phyloP scores from a whole-genome alignment of 805 yeast genomes.

The Suhomyces canberraensis region DNA sequence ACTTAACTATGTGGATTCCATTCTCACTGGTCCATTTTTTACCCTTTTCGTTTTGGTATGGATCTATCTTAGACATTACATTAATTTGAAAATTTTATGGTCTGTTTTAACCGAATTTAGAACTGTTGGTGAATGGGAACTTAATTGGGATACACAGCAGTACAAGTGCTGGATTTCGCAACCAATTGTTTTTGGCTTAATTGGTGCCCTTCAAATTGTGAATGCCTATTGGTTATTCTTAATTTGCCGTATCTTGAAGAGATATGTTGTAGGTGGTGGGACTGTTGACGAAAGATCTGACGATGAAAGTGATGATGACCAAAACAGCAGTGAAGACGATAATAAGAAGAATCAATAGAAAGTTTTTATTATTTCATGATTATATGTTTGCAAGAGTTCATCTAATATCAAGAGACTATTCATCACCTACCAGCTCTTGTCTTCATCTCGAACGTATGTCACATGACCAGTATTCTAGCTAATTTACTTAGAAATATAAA shows the following conservation, averaged over 20 bases:
- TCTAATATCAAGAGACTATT: too few relatives aligned
- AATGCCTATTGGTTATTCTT: slow-evolving; percentile 86
- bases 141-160: slow-evolving; percentile 87
- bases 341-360: slow-evolving; percentile 16
- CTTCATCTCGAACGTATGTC: too few relatives aligned
- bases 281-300: slow-evolving; percentile 85
- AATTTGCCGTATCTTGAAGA: slow-evolving; percentile 71
- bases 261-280: slow-evolving; percentile 58
- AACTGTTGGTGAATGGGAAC: slow-evolving; percentile 75
- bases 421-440: too few relatives aligned
- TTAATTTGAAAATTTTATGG: slow-evolving; percentile 78
- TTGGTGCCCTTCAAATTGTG: slow-evolving; percentile 78
- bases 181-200: slow-evolving; percentile 77
- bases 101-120: slow-evolving; percentile 82
- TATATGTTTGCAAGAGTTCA: too few relatives aligned
- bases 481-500: too few relatives aligned
- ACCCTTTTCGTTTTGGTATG: slow-evolving; percentile 66
- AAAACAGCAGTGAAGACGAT: slow-evolving; percentile 16
- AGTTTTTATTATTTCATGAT: too few relatives aligned
- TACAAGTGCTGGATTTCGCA: slow-evolving; percentile 96
- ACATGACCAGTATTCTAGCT: too few relatives aligned
- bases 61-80: slow-evolving; percentile 86
- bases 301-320: slow-evolving; percentile 59
- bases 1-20: slow-evolving; percentile 77
- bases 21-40: slow-evolving; percentile 62